These are phyloP conservation scores for Zelonia costaricensis DNA, from an alignment of 208 protist genomes.

Conservation along the genomic window DNA sequence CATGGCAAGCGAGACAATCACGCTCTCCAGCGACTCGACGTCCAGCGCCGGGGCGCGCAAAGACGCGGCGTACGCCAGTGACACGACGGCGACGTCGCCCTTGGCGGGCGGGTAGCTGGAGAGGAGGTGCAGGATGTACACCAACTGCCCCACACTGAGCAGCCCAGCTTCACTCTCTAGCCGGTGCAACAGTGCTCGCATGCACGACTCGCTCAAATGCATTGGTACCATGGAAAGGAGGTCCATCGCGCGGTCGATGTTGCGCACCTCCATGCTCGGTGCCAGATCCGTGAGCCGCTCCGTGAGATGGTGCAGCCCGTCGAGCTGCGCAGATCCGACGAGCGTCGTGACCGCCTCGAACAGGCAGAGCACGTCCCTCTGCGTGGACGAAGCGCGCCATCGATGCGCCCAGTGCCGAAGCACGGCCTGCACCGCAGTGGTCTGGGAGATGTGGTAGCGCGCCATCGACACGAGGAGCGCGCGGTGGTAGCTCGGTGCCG, in stretches of 20 bases:
- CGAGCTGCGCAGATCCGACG: conserved; percentile 10
- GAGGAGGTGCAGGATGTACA: conserved; percentile 62
- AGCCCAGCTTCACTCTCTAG: conserved; percentile 60
- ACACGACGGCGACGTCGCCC: conserved; percentile 64
- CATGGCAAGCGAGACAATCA: conserved; percentile 59
- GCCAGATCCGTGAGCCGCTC: conserved; percentile 37
- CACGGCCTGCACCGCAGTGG: conserved; percentile 31
- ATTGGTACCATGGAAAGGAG: conserved; percentile 67
- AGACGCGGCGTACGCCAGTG: conserved; percentile 62
- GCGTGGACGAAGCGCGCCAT: conserved; percentile 25
- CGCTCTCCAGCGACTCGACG: conserved; percentile 43
- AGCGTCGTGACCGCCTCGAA: conserved; percentile 51
- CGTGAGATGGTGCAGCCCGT: conserved; percentile 16
- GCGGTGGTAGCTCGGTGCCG: conserved; percentile 52
- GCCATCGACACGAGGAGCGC: conserved; percentile 60
- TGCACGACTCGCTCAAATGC: conserved; percentile 41
- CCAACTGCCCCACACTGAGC: conserved; percentile 59
- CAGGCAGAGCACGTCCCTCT: conserved; percentile 58
- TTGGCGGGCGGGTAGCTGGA: conserved; percentile 79
- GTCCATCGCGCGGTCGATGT: conserved; percentile 62
- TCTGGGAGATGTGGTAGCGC: conserved; percentile 53
- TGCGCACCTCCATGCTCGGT: conserved; percentile 45
- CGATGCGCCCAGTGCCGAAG: conserved; percentile 30
- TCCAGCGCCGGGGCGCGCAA: conserved; percentile 66
- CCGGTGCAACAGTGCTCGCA: conserved; percentile 63